Evolutionary conservation across 129 eudicot species (phyloP), one percentile per base, ranked within the genome.

Genomic region (Helianthus tuberosus): DNA sequence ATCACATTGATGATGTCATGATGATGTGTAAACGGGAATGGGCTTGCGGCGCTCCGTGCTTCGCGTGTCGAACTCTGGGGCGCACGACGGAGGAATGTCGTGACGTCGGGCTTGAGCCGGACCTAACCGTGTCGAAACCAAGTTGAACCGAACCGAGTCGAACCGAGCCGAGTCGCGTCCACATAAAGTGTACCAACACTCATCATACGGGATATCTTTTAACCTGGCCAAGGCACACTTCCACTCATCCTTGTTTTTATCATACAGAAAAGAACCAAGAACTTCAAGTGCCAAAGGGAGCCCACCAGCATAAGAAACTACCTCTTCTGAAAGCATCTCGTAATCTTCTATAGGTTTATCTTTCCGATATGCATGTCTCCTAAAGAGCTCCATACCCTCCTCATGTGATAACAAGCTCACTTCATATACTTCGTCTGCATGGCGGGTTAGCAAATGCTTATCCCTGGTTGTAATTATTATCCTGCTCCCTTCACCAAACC

Each of bases 361-460:
- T 23, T 68, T 8, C 2, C 2, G 17, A 29, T 9, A 6, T 5
- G 72, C 72, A 8, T 68, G 44, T 62, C 5, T 35, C 2, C 11
- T 0, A 1, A 62, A 62, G 47, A 62, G 67, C 23, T 14, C n/a
- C 0, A 12, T 35, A 32, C 20, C 66, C 20, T 61, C 66, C 1
- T 32, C 20, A 61, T 32, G 46, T 35, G 66, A 61, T 61, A 61
- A 35, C 46, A 61, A 35, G 32, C 66, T 32, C 20, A 61, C 66
- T 32, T 35, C 46, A 61, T 32, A 32, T 0, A 61, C 11, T 8
- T 0, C 4, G 11, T 32, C n/a, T n/a, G n/a, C 47, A 1, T 11
- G 46, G 0, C 13, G 6, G 66, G 10, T 1, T 13, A 61, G 7
- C 11, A 61, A 35, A 32, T 61, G 66, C 11, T 35, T 11, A 61